These are phyloP conservation scores for Aspergillus tubingensis DNA, from an alignment of 2,329 filamentous ascomycete species.

Conservation along the genomic window DNA sequence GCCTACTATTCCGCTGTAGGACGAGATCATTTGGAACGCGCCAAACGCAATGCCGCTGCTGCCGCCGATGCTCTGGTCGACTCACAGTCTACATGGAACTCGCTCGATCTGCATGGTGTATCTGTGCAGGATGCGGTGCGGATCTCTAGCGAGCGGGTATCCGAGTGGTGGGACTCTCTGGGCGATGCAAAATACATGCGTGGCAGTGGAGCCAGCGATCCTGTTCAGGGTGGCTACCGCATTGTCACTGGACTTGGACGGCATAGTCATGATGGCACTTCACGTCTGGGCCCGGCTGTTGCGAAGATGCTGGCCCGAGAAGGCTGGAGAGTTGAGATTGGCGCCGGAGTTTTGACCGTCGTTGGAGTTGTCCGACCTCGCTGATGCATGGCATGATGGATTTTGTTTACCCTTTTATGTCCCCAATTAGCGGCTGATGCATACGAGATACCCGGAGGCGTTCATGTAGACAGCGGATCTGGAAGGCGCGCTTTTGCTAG, in stretches of 20 bases:
- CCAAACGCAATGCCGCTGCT: conserved; percentile 61
- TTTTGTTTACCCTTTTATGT: neutral
- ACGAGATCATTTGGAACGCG: conserved; percentile 62
- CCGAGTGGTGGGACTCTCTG: conserved; percentile 73
- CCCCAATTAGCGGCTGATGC: neutral
- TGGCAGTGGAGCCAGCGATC: conserved; percentile 35
- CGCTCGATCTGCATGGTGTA: conserved; percentile 81
- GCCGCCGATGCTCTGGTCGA: conserved; percentile 72
- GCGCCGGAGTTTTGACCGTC: conserved; percentile 70
- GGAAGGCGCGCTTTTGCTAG: neutral
- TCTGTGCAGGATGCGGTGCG: conserved; percentile 77
- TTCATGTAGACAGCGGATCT: neutral
- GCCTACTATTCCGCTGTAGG: conserved; percentile 73
- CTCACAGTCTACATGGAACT: conserved; percentile 60
- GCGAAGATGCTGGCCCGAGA: conserved; percentile 71
- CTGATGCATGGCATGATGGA: conserved; percentile 15
- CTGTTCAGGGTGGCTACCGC: conserved; percentile 61
- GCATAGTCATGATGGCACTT: conserved; percentile 76
- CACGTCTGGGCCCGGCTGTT: conserved; percentile 77
- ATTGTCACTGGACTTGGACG: conserved; percentile 80
- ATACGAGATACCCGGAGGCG: conserved; percentile 22
- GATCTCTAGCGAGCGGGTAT: conserved; percentile 69
- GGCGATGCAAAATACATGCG: conserved; percentile 63
- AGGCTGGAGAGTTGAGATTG: conserved; percentile 79
- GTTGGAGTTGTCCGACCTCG: conserved; percentile 54